Evolutionary conservation across 371 early-diverging fungal genomes (phyloP), one percentile per base, ranked within the genome.

Genomic region (Sporodiniella umbellata): DNA sequence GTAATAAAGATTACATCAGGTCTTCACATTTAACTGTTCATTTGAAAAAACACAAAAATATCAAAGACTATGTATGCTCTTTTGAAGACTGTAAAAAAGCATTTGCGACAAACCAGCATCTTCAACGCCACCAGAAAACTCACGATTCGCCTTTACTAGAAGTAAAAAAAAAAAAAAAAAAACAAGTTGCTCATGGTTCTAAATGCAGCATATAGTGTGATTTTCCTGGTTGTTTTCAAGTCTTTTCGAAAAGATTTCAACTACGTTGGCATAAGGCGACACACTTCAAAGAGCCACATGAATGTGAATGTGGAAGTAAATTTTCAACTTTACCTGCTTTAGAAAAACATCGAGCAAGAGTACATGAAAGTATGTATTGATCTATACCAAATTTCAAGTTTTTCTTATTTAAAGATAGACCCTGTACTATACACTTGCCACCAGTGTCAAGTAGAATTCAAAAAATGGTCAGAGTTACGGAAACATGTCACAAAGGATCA

Each of bases 391-490:
- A n/a, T n/a, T n/a, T n/a, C n/a, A n/a, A n/a, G n/a, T n/a, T n/a
- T n/a, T n/a, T n/a, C n/a, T n/a, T n/a, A n/a, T 28, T 28, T 28
- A 10, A 28, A 7, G 30, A 31, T 3, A 72, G 75, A 73, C n/a
- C 65, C 68, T 7, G 33, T 62, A 2, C 61, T 75, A n/a, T 85
- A 86, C 57, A 53, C 61, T 1, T 88, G 89, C 51, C 72, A 70
- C 12, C 68, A 54, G 15, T 88, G 89, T 56, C 51, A 48, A 0
- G 54, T 37, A 0, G 33, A 42, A 24, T 86, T 85, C 54, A 23
- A 48, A 2, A 84, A 82, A 54, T 86, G 85, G 86, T 60, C 82
- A 0, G 58, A 75, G n/a, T 64, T 88, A 0, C 80, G 82, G 40
- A 58, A 64, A 18, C 89, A 88, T 52, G 62, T 75, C 14, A 68